phyloP scores from a whole-genome alignment of 2,329 filamentous ascomycete genomes.

The Aspergillus brasiliensis region DNA sequence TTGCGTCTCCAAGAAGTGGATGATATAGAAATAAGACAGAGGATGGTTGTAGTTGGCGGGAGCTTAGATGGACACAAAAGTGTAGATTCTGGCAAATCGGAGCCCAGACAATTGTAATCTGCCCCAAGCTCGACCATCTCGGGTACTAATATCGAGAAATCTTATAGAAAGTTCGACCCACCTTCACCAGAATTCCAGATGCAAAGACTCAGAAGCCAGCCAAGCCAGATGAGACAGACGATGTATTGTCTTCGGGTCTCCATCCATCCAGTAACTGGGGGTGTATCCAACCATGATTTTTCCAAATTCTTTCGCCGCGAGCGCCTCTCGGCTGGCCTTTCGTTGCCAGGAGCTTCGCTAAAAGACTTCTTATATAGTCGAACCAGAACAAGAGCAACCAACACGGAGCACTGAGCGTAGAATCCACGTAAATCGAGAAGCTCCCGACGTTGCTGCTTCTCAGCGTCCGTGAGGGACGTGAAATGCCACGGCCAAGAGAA shows the following conservation, averaged over 20 bases:
- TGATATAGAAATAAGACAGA: neutral
- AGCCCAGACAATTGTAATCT: neutral
- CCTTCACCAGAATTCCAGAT: slow-evolving; percentile 57
- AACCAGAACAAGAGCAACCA: slow-evolving; percentile 48
- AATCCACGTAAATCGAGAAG: slow-evolving; percentile 58
- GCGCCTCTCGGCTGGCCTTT: neutral
- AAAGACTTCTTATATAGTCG: slow-evolving; percentile 32
- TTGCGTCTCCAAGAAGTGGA: neutral
- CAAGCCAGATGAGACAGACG: slow-evolving; percentile 51
- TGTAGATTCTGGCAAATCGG: neutral
- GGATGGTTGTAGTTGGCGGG: neutral
- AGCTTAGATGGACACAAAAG: neutral
- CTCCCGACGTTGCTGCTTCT: slow-evolving; percentile 54
- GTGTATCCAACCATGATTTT: slow-evolving; percentile 49
- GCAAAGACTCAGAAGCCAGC: slow-evolving; percentile 56
- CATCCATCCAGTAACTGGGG: slow-evolving; percentile 43
- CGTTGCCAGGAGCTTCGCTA: slow-evolving; percentile 5
- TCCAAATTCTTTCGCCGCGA: slow-evolving; percentile 11
- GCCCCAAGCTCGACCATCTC: neutral
- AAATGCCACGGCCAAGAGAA: slow-evolving; percentile 54
- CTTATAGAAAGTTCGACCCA: slow-evolving; percentile 34
- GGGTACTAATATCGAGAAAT: neutral
- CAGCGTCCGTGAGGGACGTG: slow-evolving; percentile 50
- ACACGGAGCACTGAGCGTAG: slow-evolving; percentile 58
- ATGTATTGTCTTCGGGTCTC: slow-evolving; percentile 57